These are phyloP conservation scores for Fomitopsis pulvina DNA, from an alignment of 768 basidiomycete species.

Conservation along the genomic window DNA sequence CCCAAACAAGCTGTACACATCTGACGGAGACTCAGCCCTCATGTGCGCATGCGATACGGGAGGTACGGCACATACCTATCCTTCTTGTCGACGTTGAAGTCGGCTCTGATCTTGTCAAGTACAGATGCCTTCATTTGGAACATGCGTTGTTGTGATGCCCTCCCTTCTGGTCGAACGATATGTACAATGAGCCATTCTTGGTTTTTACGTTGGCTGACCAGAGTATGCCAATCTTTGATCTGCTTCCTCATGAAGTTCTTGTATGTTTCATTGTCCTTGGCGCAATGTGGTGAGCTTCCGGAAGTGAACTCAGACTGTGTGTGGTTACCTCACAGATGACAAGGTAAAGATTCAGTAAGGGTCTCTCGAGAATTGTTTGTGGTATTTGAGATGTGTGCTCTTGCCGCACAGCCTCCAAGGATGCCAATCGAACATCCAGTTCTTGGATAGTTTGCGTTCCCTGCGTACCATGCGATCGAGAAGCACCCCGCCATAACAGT, in stretches of 20 bases:
- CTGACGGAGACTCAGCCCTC: slow-evolving; percentile 30
- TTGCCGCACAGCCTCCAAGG: slow-evolving; percentile 61
- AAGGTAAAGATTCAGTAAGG: slow-evolving; percentile 81
- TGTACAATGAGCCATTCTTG: slow-evolving; percentile 95
- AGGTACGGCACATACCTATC: slow-evolving; percentile 52
- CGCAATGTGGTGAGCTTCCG: background rate
- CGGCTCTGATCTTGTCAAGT: slow-evolving; percentile 83
- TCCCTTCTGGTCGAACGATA: slow-evolving; percentile 67
- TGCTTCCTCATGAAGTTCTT: slow-evolving; percentile 71
- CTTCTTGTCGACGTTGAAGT: slow-evolving; percentile 85
- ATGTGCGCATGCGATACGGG: slow-evolving; percentile 3
- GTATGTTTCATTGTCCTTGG: slow-evolving; percentile 68
- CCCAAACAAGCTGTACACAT: slow-evolving; percentile 79
- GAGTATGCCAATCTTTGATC: slow-evolving; percentile 86
- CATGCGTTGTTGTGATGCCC: slow-evolving; percentile 52
- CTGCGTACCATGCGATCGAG: slow-evolving; percentile 34
- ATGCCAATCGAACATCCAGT: slow-evolving; percentile 68
- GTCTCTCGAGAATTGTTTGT: slow-evolving; percentile 75
- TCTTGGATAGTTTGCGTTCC: slow-evolving; percentile 85
- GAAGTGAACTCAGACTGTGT: background rate
- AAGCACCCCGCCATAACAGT: slow-evolving; percentile 85
- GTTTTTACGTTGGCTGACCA: slow-evolving; percentile 60
- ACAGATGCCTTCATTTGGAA: slow-evolving; percentile 84
- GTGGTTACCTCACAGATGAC: slow-evolving; percentile 78
- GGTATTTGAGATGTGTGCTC: slow-evolving; percentile 74